Evolutionary conservation across 2,329 filamentous ascomycete genomes (phyloP).

Genomic region (Aspergillus udagawae): DNA sequence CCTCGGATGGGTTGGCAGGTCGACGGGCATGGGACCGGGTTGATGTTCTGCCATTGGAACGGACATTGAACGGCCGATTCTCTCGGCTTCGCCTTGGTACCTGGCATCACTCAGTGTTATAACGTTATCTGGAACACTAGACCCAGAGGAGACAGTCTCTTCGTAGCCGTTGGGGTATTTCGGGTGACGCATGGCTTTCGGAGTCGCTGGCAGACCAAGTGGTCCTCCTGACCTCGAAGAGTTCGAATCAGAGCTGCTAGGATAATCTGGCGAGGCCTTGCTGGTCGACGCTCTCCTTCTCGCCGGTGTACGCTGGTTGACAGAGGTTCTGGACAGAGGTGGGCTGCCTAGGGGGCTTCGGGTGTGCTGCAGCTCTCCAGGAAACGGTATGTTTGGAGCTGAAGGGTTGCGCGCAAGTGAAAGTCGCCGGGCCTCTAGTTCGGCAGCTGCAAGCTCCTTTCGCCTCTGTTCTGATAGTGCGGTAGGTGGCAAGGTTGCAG

Average conservation of each 20-base stretch:
- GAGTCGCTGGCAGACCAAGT: conserved; percentile 83
- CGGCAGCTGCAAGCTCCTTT: conserved; percentile 73
- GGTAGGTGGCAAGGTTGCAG: conserved; percentile 19
- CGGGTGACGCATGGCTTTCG: conserved; percentile 80
- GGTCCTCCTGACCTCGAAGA: conserved; percentile 46
- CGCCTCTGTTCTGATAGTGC: conserved; percentile 61
- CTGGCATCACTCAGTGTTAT: conserved; percentile 33
- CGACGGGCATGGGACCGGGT: conserved; percentile 20
- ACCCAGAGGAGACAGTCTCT: conserved; percentile 51
- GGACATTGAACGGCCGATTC: conserved; percentile 38
- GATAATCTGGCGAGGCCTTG: conserved; percentile 37
- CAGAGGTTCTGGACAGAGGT: conserved; percentile 29
- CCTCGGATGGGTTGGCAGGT: conserved; percentile 38
- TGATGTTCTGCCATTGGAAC: conserved; percentile 32
- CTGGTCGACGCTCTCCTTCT: conserved; percentile 30
- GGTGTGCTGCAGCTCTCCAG: conserved; percentile 49
- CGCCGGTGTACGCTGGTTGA: conserved; percentile 30
- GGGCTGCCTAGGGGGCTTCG: conserved; percentile 46
- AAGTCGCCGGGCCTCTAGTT: conserved; percentile 81
- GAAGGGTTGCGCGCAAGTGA: conserved; percentile 78
- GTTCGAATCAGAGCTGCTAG: conserved; percentile 37
- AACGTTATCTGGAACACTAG: conserved; percentile 52
- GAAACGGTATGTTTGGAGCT: conserved; percentile 75
- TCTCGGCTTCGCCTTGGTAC: conserved; percentile 35
- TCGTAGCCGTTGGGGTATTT: conserved; percentile 55